A percentile compares a stretch with the other conserved stretches of the same genome.
phyloP scores from a whole-genome alignment of 768 basidiomycete genomes.

The Boletus coccyginus region DNA sequence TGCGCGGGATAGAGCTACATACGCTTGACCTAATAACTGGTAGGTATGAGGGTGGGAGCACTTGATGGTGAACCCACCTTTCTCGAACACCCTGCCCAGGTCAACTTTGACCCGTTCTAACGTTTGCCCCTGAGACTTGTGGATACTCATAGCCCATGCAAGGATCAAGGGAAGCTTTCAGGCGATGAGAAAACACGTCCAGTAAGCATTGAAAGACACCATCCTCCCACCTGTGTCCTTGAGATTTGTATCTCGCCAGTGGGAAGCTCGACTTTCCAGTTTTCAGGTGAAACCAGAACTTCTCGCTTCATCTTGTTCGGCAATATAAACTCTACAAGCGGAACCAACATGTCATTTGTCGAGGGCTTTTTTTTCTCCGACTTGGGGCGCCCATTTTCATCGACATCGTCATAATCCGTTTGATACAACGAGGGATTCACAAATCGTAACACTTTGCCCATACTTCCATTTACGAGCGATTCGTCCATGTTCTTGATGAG shows the following conservation, averaged over 20 bases:
- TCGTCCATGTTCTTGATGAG: constrained; percentile 94
- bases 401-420: constrained; percentile 39
- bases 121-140: constrained; percentile 98
- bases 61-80: constrained; percentile 47
- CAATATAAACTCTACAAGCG: constrained; percentile 76
- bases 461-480: constrained; percentile 88
- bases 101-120: constrained; percentile 94
- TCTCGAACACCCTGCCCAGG: constrained; percentile 89
- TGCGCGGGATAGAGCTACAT: constrained; percentile 87
- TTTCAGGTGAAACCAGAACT: constrained; percentile 63
- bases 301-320: constrained; percentile 54
- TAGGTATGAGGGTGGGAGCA: background rate
- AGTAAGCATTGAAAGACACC: background rate
- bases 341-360: constrained; percentile 44
- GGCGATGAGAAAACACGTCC: background rate
- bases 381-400: constrained; percentile 35
- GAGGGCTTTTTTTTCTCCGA: constrained; percentile 27
- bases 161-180: constrained; percentile 79
- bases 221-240: constrained; percentile 64
- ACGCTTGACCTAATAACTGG: constrained; percentile 68
- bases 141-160: constrained; percentile 98
- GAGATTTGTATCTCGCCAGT: constrained; percentile 80
- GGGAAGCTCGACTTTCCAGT: constrained; percentile 87
- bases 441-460: constrained; percentile 84
- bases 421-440: constrained; percentile 48